phyloP scores from a whole-genome alignment of 202 grass and related monocot genomes.

The Elaeis oleifera region DNA sequence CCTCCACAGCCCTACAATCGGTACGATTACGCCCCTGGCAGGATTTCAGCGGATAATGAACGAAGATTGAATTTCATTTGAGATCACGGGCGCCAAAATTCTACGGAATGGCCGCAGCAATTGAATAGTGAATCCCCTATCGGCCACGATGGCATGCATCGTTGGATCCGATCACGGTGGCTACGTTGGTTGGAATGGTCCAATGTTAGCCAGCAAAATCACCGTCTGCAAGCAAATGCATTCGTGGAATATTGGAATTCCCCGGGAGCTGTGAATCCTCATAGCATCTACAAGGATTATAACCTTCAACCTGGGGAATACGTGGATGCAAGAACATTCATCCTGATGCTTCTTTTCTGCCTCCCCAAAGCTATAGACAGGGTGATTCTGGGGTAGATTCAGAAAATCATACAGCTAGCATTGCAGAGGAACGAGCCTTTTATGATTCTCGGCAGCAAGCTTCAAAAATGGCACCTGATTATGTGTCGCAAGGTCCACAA shows the following conservation, averaged over 20 bases:
- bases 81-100: slow-evolving; percentile 42
- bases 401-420: background rate
- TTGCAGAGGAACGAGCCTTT: background rate
- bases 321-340: background rate
- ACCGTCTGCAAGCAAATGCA: slow-evolving; percentile 11
- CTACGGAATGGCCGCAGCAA: background rate
- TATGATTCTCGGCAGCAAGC: background rate
- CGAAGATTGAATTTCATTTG: slow-evolving; percentile 60
- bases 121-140: background rate
- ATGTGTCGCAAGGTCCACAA: slow-evolving; percentile 14
- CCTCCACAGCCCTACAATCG: background rate
- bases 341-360: slow-evolving; percentile 8
- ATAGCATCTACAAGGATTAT: background rate
- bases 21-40: slow-evolving; percentile 13
- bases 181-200: slow-evolving; percentile 13
- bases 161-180: slow-evolving; percentile 10
- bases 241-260: slow-evolving; percentile 28
- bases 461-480: slow-evolving; percentile 1
- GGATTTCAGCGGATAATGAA: slow-evolving; percentile 30
- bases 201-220: slow-evolving; percentile 18
- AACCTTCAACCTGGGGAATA: background rate
- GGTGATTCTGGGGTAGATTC: background rate
- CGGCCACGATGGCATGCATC: background rate
- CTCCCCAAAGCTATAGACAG: slow-evolving; percentile 14
- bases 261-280: background rate